These are phyloP conservation scores for Eimeria maxima DNA, from an alignment of 169 alveolate species.

Conservation along the genomic window DNA sequence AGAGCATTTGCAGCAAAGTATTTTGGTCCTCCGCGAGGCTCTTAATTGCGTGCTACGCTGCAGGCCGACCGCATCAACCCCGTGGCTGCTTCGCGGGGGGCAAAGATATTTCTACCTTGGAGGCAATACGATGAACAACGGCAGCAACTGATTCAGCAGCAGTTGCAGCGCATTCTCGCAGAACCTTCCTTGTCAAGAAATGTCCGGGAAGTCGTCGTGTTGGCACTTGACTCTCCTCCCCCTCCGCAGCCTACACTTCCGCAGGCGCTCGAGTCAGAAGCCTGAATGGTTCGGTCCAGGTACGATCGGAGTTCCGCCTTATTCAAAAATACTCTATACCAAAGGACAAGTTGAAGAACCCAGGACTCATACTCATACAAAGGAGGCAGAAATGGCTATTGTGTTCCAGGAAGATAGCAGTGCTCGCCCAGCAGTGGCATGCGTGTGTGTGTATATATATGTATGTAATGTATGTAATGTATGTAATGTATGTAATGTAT, in stretches of 20 bases:
- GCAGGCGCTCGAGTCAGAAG: background rate
- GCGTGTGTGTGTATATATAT: background rate
- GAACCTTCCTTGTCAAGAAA: constrained; percentile 54
- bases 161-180: constrained; percentile 65
- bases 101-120: constrained; percentile 63
- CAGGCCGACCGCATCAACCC: constrained; percentile 80
- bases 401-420: background rate
- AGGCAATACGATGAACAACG: constrained; percentile 43
- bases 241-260: background rate
- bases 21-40: background rate
- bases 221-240: constrained; percentile 59
- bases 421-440: background rate
- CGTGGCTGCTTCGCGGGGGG: constrained; percentile 65
- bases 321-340: background rate
- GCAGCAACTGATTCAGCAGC: constrained; percentile 65
- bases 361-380: background rate
- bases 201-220: constrained; percentile 37
- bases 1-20: background rate
- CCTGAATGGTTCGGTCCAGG: background rate
- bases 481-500: no score
- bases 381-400: background rate
- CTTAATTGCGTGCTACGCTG: background rate
- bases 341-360: background rate
- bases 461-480: no score
- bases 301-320: background rate